Evolutionary conservation across 2,329 filamentous ascomycete species (phyloP).

Genomic region (Exophiala oligosperma): DNA sequence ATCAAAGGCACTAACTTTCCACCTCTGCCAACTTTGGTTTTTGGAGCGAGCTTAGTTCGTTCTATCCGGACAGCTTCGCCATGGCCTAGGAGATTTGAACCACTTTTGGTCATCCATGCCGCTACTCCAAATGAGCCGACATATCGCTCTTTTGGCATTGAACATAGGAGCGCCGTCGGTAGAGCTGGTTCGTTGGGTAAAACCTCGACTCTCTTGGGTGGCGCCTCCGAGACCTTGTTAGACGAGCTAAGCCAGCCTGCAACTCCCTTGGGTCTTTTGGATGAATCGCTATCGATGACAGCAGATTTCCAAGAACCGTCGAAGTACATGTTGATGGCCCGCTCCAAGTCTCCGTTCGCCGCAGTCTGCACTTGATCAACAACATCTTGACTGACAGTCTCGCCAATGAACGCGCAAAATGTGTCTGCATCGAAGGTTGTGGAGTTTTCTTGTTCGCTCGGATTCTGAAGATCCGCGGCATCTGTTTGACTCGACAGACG

Average conservation of each 20-base stretch:
- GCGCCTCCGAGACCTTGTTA: background rate
- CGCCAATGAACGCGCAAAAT: slow-evolving; percentile 60
- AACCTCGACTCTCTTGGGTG: background rate
- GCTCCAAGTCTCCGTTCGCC: slow-evolving; percentile 56
- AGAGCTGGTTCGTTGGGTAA: background rate
- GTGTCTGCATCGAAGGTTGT: slow-evolving; percentile 54
- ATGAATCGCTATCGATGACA: background rate
- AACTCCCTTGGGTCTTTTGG: slow-evolving; percentile 12
- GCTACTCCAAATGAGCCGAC: slow-evolving; percentile 89
- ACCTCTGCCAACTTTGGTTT: slow-evolving; percentile 48
- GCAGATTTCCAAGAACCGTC: slow-evolving; percentile 60
- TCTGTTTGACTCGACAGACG: slow-evolving; percentile 19
- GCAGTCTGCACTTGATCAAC: slow-evolving; percentile 50
- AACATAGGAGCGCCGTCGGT: slow-evolving; percentile 25
- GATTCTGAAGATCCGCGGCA: slow-evolving; percentile 12
- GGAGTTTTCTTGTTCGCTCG: slow-evolving; percentile 2
- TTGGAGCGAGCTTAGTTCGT: slow-evolving; percentile 71
- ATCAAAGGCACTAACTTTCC: slow-evolving; percentile 40
- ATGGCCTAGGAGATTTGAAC: slow-evolving; percentile 70
- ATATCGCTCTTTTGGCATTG: slow-evolving; percentile 66
- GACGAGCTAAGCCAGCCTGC: slow-evolving; percentile 14
- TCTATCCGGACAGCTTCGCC: slow-evolving; percentile 85
- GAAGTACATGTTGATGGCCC: slow-evolving; percentile 64
- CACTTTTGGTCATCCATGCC: slow-evolving; percentile 89
- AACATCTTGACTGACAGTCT: slow-evolving; percentile 45